Evolutionary conservation across 306 rosid genomes (phyloP), one percentile per base, ranked within the genome.

Genomic region (Cajanus cajan): DNA sequence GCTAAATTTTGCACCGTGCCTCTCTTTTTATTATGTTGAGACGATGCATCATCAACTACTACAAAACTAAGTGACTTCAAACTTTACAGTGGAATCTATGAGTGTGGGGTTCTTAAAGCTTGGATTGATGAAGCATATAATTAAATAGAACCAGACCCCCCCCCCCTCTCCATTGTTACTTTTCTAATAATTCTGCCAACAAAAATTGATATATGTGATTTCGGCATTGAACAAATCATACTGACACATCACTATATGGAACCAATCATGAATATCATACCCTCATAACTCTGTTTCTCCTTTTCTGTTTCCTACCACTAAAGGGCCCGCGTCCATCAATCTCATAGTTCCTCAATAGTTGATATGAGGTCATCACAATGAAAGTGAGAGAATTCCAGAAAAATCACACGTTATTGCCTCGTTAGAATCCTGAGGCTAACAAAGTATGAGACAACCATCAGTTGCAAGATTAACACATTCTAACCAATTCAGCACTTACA

Each of bases 391-490:
- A 59, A 15, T 62, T 62, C 11, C 25, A 34, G 6, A 14, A 31
- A 24, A 58, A 28, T 4, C 12, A 33, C 22, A 62, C 44, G 3
- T n/a, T 33, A 62, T 62, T 62, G 45, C 69, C 69, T 63, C 25
- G 1, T 34, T 14, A 62, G 44, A 33, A n/a, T 62, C 22, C 44
- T n/a, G 7, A 63, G 79, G 74, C 79, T 75, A 87, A 22, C 72
- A 80, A 72, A 74, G 67, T 65, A 79, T 83, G 85, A 79, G 76
- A 84, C 55, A 90, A 85, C 87, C 62, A 80, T 86, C 87, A 80
- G 82, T 85, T 77, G 73, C 85, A 72, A 84, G 74, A 73, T 36
- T 63, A 63, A 63, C 25, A 63, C 69, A 63, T 63, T 63, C 69
- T 63, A 45, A 61, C 83, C 79, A 78, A 47, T 76, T 55, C 54